Evolutionary conservation across 139 green algal genomes (phyloP).

Genomic region (Chlorella sp.): DNA sequence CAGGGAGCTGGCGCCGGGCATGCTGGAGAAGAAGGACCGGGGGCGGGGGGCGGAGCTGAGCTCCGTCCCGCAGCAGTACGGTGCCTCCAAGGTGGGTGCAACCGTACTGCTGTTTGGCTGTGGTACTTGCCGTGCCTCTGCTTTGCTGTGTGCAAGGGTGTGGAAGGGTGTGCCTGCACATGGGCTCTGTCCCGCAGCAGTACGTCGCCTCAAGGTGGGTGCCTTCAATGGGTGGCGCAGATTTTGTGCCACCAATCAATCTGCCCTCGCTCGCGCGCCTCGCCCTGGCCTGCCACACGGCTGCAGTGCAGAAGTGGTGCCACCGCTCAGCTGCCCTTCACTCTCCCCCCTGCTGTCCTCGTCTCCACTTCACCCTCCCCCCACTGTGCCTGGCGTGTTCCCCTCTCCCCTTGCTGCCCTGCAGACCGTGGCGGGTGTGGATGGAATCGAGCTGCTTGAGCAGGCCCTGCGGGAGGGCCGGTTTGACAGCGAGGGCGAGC

Average conservation of each 20-base stretch:
- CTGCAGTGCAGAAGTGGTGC: too few species aligned
- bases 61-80: constrained; percentile 66
- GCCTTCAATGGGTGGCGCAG: neutral
- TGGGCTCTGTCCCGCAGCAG: too few species aligned
- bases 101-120: neutral
- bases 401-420: neutral
- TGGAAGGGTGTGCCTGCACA: too few species aligned
- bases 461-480: constrained; percentile 54
- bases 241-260: too few species aligned
- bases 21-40: constrained; percentile 94
- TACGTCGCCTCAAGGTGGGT: too few species aligned
- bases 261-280: too few species aligned
- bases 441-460: constrained; percentile 90
- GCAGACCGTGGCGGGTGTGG: constrained; percentile 64
- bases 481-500: constrained; percentile 45
- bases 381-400: neutral
- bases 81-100: constrained; percentile 37
- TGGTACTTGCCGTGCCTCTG: neutral
- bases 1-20: constrained; percentile 83
- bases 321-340: too few species aligned
- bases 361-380: neutral
- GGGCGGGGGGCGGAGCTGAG: constrained; percentile 81
- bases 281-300: too few species aligned
- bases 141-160: too few species aligned
- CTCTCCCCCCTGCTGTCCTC: neutral